Evolutionary conservation across 345 rosid species (phyloP), one percentile per base, ranked within the genome.

Genomic region (Murraya paniculata): DNA sequence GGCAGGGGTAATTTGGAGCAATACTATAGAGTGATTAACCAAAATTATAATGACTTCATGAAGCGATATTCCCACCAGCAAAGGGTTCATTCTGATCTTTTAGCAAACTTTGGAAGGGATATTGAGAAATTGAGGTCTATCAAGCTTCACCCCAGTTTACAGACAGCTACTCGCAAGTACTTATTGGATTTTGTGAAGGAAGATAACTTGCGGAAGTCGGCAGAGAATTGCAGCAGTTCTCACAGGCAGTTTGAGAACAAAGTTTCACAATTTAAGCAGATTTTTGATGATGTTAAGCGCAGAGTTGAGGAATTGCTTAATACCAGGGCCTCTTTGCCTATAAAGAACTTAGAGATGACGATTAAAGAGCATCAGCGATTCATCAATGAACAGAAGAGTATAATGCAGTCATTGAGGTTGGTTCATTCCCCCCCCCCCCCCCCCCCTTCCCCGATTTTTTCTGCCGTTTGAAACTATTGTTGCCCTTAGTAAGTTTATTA

Each of bases 351-450:
- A 81, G 98, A 97, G 76, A 79, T 65, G 77, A 74, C 83, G 64
- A 82, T 97, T 74, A 90, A 86, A 84, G 98, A 93, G 78, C 91
- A 88, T 72, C 92, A 85, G 67, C 89, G 81, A 9, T 90, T 73
- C 84, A 84, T 93, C 73, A 80, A 84, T 60, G 98, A 97, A 78
- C 94, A 94, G 75, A 94, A 89, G 83, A 92, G 92, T 82, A 90
- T 94, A 79, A 90, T 93, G 98, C 99, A 97, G 78, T 93, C 98
- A 64, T 83, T 97, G 85, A 97, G 99, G 99, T 97, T 81, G 67
- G 93, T 79, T 80, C 69, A 53, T 31, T 70, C 36, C n/a, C 19
- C 65, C 24, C 25, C 16, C 66, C 50, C 16, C 66, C 50, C 36
- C n/a, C 19, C 65, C 24, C 25, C 16, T n/a, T n/a, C 66, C 50